phyloP scores from a whole-genome alignment of 1,284 basidiomycete genomes.

The Tremellales sp. region DNA sequence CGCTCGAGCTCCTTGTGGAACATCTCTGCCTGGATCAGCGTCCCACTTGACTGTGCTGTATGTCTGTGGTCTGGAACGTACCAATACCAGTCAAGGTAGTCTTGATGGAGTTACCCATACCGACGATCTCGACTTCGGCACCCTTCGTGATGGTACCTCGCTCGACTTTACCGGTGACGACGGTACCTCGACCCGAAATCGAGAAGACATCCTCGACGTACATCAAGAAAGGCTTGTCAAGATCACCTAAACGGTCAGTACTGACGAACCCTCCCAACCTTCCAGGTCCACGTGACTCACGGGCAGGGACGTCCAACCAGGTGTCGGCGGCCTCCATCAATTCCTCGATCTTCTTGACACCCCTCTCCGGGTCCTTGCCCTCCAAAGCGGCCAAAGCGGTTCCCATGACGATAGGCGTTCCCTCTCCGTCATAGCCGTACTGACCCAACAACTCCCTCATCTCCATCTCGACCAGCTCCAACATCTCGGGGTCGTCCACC shows the following conservation, averaged over 20 bases:
- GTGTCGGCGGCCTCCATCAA: conserved; percentile 84
- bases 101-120: conserved; percentile 78
- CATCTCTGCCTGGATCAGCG: conserved; percentile 68
- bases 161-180: conserved; percentile 95
- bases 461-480: conserved; percentile 99
- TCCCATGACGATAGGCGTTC: conserved; percentile 94
- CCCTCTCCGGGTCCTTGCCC: conserved; percentile 71
- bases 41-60: no score
- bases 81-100: conserved; percentile 95
- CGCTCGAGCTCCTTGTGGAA: conserved; percentile 99
- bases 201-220: conserved; percentile 97
- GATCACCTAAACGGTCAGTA: conserved; percentile 64
- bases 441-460: conserved; percentile 94
- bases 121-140: conserved; percentile 89
- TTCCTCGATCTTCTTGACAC: conserved; percentile 75
- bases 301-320: conserved; percentile 92
- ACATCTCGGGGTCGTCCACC: conserved; percentile 95
- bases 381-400: conserved; percentile 95
- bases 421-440: conserved; percentile 95
- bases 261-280: neutral
- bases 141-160: conserved; percentile 91
- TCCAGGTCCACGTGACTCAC: conserved; percentile 52
- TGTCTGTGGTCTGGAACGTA: conserved; percentile 46
- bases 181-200: conserved; percentile 97
- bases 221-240: conserved; percentile 98